Evolutionary conservation across 257 asterid species (phyloP), one percentile per base, ranked within the genome.

Genomic region (Solanum chiquidenum): DNA sequence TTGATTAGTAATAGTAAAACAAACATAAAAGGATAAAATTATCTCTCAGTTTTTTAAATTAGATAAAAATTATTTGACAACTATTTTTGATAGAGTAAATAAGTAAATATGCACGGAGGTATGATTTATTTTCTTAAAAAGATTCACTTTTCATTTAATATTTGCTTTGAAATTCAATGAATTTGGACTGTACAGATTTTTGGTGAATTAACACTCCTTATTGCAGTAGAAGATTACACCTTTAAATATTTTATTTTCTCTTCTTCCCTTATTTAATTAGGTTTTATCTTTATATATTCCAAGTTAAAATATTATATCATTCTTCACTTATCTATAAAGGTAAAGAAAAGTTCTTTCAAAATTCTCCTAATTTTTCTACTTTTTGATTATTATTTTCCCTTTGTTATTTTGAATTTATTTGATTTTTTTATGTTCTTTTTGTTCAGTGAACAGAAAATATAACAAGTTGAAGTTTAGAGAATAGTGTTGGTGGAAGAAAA

Each of bases 21-120:
- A 0, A 4, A 16, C 8, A 52, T 6, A 52, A 52, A 52, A 52
- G 9, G 23, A 16, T 16, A 52, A 52, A 52, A 6, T 52, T 52
- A 52, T 52, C 60, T 16, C 0, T 0, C 7, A 6, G 1, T 52
- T 16, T 49, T 6, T 0, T 52, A 52, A 52, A 52, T 0, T 0
- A 0, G 62, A 52, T 9, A 52, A 52, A 16, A 52, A 52, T 1
- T 52, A 16, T 52, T 52, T 52, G 21, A 52, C 4, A 52, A 52
- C 60, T 52, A 52, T 16, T 52, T 52, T 52, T 52, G 23, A 0
- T 52, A 16, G 2, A 16, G 23, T 52, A 16, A 52, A 52, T 52
- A 52, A 49, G 60, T 52, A 46, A 46, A 46, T 46, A 46, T 46
- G 55, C 20, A 46, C 2, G 5, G 55, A 46, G 55, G 20, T 46